A percentile compares a stretch with the other conserved stretches of the same genome.
Evolutionary conservation across 139 green algal species (phyloP).

Genomic region (Spirogloea muscicola): DNA sequence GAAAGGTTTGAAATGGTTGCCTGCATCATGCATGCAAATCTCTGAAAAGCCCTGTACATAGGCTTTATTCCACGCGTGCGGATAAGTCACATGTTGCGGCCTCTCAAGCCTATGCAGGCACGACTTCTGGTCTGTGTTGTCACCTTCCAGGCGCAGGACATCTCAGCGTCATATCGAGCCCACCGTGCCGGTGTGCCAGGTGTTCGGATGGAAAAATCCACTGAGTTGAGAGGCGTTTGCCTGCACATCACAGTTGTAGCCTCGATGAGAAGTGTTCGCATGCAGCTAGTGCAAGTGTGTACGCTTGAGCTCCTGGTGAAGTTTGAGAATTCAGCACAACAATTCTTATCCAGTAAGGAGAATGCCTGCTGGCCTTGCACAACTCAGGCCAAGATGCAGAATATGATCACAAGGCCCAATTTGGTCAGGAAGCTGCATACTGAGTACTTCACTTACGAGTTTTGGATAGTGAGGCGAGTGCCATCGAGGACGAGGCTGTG

Average conservation of each 20-base stretch:
- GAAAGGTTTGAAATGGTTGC: neutral
- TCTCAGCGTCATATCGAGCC: conserved; percentile 78
- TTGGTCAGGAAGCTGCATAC: neutral
- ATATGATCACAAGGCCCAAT: neutral
- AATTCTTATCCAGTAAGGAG: no score
- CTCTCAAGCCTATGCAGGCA: neutral
- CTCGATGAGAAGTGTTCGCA: no score
- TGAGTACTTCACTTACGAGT: neutral
- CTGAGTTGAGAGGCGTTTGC: no score
- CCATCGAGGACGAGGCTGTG: no score
- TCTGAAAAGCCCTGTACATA: neutral
- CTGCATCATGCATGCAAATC: neutral
- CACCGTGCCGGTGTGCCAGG: conserved; percentile 69
- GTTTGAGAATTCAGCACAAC: no score
- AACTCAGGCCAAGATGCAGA: no score
- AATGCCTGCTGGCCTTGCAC: neutral
- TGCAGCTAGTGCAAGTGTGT: no score
- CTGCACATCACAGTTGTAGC: no score
- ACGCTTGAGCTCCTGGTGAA: no score
- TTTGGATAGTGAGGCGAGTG: conserved; percentile 69
- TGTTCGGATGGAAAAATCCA: conserved; percentile 89
- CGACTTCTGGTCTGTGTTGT: neutral
- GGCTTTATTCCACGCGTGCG: no score
- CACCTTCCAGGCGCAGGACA: conserved; percentile 63
- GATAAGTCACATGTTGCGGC: no score